These are phyloP conservation scores for Nakazawaea ernobii DNA, from an alignment of 805 yeast species.

Conservation along the genomic window DNA sequence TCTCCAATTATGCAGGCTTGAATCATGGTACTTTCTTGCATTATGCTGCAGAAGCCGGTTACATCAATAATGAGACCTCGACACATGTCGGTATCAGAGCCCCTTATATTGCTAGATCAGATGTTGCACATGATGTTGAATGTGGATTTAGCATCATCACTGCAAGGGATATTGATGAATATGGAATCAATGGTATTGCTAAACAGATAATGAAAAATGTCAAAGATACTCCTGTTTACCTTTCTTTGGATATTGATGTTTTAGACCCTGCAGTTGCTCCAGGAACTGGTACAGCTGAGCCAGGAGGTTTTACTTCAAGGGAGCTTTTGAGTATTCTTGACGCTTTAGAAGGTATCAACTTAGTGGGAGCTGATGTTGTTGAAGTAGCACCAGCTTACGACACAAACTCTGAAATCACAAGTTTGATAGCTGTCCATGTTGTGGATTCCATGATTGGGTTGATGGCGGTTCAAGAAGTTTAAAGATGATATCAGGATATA, in stretches of 20 bases:
- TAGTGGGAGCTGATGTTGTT: conserved; percentile 74
- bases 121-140: conserved; percentile 39
- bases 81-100: conserved; percentile 65
- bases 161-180: conserved; percentile 40
- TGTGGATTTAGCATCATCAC: conserved; percentile 44
- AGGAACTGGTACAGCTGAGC: conserved; percentile 77
- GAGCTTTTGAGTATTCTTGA: conserved; percentile 58
- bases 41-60: conserved; percentile 65
- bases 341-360: conserved; percentile 49
- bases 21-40: conserved; percentile 71
- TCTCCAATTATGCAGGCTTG: conserved; percentile 49
- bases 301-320: conserved; percentile 67
- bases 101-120: conserved; percentile 37
- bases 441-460: conserved; percentile 44
- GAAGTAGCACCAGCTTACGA: conserved; percentile 69
- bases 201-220: conserved; percentile 28
- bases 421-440: conserved; percentile 60
- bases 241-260: conserved; percentile 52
- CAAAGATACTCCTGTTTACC: conserved; percentile 35
- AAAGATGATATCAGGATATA: neutral
- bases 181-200: conserved; percentile 34
- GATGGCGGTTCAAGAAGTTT: conserved; percentile 30
- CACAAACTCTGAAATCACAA: conserved; percentile 53
- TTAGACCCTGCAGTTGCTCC: conserved; percentile 72
- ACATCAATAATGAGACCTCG: conserved; percentile 39